Evolutionary conservation across 176 grass and related monocot species (phyloP).

Genomic region (Musa troglodytarum): DNA sequence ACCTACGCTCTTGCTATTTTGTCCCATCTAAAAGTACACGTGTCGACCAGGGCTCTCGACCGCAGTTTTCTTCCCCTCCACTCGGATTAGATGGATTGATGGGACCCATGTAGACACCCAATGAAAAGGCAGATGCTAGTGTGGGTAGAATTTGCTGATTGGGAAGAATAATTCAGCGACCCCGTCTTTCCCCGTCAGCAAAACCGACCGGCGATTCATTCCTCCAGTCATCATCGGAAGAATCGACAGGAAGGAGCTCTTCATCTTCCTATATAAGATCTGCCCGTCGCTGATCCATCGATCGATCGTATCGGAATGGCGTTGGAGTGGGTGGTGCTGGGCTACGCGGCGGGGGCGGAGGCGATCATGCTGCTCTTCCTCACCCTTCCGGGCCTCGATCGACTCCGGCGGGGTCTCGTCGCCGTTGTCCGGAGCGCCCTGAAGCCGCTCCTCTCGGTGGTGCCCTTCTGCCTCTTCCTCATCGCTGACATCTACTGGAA

Average conservation of each 20-base stretch:
- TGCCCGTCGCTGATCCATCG: background rate
- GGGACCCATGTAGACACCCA: too few relatives aligned
- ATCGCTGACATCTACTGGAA: conserved; percentile 98
- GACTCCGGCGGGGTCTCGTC: conserved; percentile 62
- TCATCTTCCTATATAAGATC: background rate
- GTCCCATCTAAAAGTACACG: too few relatives aligned
- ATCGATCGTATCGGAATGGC: conserved; percentile 37
- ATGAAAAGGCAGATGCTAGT: too few relatives aligned
- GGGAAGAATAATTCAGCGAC: too few relatives aligned
- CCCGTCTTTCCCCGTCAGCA: too few relatives aligned
- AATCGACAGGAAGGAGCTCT: background rate
- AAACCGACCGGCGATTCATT: too few relatives aligned
- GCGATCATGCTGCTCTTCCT: conserved; percentile 96
- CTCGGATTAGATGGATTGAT: too few relatives aligned
- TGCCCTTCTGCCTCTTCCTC: conserved; percentile 92
- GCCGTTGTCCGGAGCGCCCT: conserved; percentile 65
- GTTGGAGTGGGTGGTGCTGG: conserved; percentile 92
- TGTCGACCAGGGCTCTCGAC: too few relatives aligned
- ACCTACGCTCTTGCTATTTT: too few relatives aligned
- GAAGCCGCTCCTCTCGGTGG: conserved; percentile 81
- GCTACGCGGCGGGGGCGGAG: conserved; percentile 84
- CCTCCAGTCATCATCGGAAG: background rate
- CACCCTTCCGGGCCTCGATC: conserved; percentile 67
- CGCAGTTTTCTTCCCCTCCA: too few relatives aligned
- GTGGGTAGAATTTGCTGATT: too few relatives aligned